Base-by-base conservation (phyloP, 176 grass and related monocot genomes). In the Rhynchospora breviuscula region DNA sequence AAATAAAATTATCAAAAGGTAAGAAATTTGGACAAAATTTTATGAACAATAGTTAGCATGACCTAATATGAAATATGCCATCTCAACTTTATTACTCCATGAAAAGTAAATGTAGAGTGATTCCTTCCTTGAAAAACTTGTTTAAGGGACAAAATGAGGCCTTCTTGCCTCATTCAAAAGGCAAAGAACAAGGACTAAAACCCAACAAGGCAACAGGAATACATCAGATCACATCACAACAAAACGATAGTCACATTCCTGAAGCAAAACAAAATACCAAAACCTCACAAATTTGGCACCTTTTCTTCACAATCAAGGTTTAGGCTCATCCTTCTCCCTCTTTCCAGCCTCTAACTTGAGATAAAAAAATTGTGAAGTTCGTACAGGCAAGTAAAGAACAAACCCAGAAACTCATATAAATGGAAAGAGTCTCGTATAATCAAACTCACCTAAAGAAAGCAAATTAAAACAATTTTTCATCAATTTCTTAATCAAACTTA, bases 301-400 rank as follows among this genome's bases (percentile, higher is more conserved):
- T 79, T 92, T 92, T 74, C 90, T 92, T 89, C 4, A 54, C 23
- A 81, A 45, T 51, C 14, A 75, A 75, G 25, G 52, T 6, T 75
- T 85, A 80, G 86, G 15, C 52, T 81, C 52, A 12, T 9, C 19
- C 22, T 48, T 1, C 35, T 43, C 40, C 46, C 75, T 52, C 75
- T 81, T 77, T 77, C 47, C 73, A 81, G 79, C 47, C 74, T 88
- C 63, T 85, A 78, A 63, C 63, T 59, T 69, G 13, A 67, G 2
- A 5, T 66, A 0, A 14, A 73, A 58, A 12, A 63, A 62, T 25
- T 86, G n/a, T 57, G 72, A 8, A n/a, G 2, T n/a, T 13, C 64
- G 70, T 69, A 76, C 53, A 69, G 43, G 63, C 89, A 93, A 93
- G 91, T 68, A 91, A 93, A 69, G 91, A 89, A 91, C 91, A 90